phyloP scores from a whole-genome alignment of 768 basidiomycete genomes.

The Phanerochaete carnosa region DNA sequence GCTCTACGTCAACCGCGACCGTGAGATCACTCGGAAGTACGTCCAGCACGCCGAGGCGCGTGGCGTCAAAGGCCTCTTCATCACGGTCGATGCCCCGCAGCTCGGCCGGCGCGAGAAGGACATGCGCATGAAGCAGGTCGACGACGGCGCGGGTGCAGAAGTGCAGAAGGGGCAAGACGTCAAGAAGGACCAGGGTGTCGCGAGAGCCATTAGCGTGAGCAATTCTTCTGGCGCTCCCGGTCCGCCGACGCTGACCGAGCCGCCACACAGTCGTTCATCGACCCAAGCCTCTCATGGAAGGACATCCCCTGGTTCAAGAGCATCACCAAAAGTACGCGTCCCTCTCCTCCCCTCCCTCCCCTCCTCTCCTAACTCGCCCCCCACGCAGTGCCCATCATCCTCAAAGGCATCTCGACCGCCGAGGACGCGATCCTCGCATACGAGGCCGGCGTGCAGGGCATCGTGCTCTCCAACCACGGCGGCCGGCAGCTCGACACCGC shows the following conservation, averaged over 20 bases:
- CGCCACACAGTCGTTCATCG: constrained; percentile 77
- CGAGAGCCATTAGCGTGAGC: constrained; percentile 85
- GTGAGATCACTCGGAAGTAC: constrained; percentile 76
- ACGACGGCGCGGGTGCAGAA: constrained; percentile 54
- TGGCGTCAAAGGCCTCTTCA: constrained; percentile 91
- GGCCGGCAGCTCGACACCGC: constrained; percentile 70
- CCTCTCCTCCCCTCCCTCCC: not conserved
- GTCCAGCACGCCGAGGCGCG: constrained; percentile 88
- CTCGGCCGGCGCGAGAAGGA: constrained; percentile 94
- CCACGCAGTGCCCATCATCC: constrained; percentile 73
- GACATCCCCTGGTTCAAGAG: constrained; percentile 68
- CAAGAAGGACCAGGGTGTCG: constrained; percentile 69
- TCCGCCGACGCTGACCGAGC: not conserved
- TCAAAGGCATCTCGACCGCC: constrained; percentile 84
- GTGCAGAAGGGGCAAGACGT: constrained; percentile 46
- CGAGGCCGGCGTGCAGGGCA: constrained; percentile 63
- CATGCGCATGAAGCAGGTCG: constrained; percentile 95
- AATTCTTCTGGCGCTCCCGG: not conserved
- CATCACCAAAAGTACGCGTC: constrained; percentile 48
- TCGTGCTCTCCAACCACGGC: constrained; percentile 56
- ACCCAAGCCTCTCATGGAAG: constrained; percentile 84
- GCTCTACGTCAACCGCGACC: constrained; percentile 91
- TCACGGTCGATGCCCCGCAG: constrained; percentile 97
- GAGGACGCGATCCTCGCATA: constrained; percentile 88
- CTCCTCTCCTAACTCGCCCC: not conserved